phyloP scores from a whole-genome alignment of 2,329 filamentous ascomycete species.

The Cercospora sojina region DNA sequence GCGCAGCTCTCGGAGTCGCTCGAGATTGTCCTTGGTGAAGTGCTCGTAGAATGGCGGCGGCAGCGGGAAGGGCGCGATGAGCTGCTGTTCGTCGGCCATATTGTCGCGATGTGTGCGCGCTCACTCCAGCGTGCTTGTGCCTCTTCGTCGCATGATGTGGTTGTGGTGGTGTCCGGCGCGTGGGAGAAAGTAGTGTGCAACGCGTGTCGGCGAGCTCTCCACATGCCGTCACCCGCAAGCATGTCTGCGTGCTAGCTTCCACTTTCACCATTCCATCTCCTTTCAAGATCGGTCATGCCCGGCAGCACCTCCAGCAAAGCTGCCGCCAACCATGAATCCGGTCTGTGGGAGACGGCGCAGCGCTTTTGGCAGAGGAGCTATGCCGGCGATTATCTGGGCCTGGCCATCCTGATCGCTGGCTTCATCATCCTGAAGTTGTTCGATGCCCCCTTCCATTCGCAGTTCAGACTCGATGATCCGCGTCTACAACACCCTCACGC shows the following conservation, averaged over 20 bases:
- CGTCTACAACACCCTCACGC: conserved; percentile 85
- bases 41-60: conserved; percentile 88
- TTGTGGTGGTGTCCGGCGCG: background rate
- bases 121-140: background rate
- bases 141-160: background rate
- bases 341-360: conserved; percentile 24
- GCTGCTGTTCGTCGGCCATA: conserved; percentile 59
- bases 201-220: conserved; percentile 13
- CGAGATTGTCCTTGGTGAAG: conserved; percentile 75
- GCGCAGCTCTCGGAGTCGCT: conserved; percentile 49
- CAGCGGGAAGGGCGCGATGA: conserved; percentile 68
- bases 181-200: background rate
- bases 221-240: conserved; percentile 5
- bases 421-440: conserved; percentile 65
- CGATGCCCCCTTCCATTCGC: conserved; percentile 84
- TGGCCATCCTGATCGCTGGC: conserved; percentile 65
- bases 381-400: conserved; percentile 81
- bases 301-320: conserved; percentile 16
- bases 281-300: conserved; percentile 4
- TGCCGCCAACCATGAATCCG: conserved; percentile 15
- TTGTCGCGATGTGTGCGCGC: background rate
- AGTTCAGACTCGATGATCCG: conserved; percentile 86
- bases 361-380: conserved; percentile 65
- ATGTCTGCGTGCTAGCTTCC: background rate
- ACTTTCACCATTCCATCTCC: background rate